Base-by-base conservation (phyloP, 177 flowering plant genomes). In the Vitis hybrid region DNA sequence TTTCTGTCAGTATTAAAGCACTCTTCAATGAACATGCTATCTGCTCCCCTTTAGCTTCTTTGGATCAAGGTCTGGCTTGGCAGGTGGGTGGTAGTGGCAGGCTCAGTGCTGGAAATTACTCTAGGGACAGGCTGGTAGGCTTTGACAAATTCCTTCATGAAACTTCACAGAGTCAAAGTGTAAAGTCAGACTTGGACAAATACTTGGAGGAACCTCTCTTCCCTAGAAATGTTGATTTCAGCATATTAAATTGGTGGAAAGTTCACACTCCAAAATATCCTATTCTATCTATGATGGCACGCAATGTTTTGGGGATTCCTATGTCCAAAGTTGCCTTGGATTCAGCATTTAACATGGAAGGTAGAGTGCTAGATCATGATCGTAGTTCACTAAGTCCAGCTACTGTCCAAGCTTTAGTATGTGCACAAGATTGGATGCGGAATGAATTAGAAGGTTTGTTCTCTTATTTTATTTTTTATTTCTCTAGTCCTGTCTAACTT, bases 181-280 rank as follows among this genome's bases (percentile, higher is more conserved):
- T 72, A 8, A 86, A 84, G 35, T 77, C 89, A 1, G 91, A 86
- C 60, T 63, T 87, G 65, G 91, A 87, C 51, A 87, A 86, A 83
- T 87, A 86, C 66, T 72, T 87, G 75, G 91, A 85, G 71, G 91
- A 87, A 58, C 88, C 88, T 40, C 83, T 87, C 2, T 85, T 87
- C 72, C 90, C 90, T 52, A 83, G 89, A 3, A 79, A 76, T 68
- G 75, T 35, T 46, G 91, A 87, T 70, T 84, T 87, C 75, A 79
- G 62, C 78, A 75, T 87, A 62, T 72, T 87, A 60, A 84, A 84
- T 56, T 87, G 91, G 91, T 87, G 91, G 91, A 83, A 81, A 69
- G 84, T 82, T 73, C 87, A 87, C 64, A 82, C 82, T 63, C 88
- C 89, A 2, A 82, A 86, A 71, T 89, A 85, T 71, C 91, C 89